Percentiles rank a stretch among this genome's conserved stretches.
phyloP scores from a whole-genome alignment of 176 grass and related monocot genomes.

The Otatea glauca region DNA sequence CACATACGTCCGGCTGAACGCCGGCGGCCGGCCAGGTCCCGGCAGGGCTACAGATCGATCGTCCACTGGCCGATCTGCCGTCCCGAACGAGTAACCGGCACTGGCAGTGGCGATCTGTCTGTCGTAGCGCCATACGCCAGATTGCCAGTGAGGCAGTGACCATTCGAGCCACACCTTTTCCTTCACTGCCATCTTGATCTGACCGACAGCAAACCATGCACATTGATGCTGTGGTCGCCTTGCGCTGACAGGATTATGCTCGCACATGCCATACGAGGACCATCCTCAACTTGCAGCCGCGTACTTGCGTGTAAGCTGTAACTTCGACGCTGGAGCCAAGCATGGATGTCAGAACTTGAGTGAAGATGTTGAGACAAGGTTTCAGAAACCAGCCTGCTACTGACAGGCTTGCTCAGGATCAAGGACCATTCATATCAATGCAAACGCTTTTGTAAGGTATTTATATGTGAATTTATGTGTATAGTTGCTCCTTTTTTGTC shows the following conservation, averaged over 20 bases:
- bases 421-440: background rate
- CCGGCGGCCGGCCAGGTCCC: background rate
- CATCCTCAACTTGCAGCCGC: slow-evolving; percentile 2
- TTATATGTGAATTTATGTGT: slow-evolving; percentile 5
- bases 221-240: background rate
- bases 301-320: slow-evolving; percentile 10
- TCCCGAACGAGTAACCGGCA: background rate
- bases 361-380: background rate
- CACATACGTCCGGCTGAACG: background rate
- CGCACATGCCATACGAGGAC: slow-evolving; percentile 26
- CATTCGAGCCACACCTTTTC: slow-evolving; percentile 15
- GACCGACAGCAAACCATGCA: background rate
- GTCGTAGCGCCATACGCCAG: background rate
- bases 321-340: background rate
- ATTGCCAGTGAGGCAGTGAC: background rate
- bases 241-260: background rate
- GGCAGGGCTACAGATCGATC: background rate
- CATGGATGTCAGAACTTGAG: background rate
- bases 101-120: background rate
- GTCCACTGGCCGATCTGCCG: background rate
- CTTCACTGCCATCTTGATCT: background rate
- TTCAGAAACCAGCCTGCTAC: slow-evolving; percentile 27
- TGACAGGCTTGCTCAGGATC: slow-evolving; percentile 17
- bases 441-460: background rate
- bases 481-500: slow-evolving; percentile 43